Conservation (phyloP, 2,329 filamentous ascomycete genomes). For the Pseudogymnoascus sp. region DNA sequence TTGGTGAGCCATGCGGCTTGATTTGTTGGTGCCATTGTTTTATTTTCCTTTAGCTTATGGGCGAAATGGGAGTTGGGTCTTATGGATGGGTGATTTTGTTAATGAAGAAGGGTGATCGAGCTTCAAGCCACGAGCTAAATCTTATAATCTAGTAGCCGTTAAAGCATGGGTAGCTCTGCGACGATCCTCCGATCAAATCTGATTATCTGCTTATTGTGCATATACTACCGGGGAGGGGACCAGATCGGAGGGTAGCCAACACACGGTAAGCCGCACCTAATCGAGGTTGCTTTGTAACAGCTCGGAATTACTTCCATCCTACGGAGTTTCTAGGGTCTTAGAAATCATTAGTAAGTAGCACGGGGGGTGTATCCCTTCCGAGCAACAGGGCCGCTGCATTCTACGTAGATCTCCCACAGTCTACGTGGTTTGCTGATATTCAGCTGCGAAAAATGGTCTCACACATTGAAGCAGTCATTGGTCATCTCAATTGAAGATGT, state of each 20-base stretch:
- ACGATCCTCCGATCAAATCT: background rate
- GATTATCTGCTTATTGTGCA: background rate
- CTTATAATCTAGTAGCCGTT: background rate
- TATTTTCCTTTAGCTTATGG: background rate
- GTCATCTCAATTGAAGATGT: background rate
- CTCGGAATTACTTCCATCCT: background rate
- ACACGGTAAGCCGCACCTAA: too few species aligned
- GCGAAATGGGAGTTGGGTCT: background rate
- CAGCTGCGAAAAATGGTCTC: background rate
- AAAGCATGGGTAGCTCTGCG: background rate
- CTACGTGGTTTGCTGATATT: background rate
- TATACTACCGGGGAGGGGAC: background rate
- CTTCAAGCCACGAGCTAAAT: background rate
- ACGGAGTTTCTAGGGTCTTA: background rate
- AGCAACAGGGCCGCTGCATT: background rate
- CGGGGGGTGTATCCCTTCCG: background rate
- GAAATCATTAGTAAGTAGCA: background rate
- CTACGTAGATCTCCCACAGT: background rate
- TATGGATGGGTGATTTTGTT: background rate
- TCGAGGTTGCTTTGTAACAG: background rate
- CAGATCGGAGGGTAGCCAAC: background rate
- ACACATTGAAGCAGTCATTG: background rate
- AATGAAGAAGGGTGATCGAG: background rate
- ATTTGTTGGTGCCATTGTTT: background rate
- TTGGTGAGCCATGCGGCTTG: slow-evolving; percentile 18